These are phyloP conservation scores for Phellopilus nigrolimitatus DNA, from an alignment of 1,284 basidiomycete species.

Conservation along the genomic window DNA sequence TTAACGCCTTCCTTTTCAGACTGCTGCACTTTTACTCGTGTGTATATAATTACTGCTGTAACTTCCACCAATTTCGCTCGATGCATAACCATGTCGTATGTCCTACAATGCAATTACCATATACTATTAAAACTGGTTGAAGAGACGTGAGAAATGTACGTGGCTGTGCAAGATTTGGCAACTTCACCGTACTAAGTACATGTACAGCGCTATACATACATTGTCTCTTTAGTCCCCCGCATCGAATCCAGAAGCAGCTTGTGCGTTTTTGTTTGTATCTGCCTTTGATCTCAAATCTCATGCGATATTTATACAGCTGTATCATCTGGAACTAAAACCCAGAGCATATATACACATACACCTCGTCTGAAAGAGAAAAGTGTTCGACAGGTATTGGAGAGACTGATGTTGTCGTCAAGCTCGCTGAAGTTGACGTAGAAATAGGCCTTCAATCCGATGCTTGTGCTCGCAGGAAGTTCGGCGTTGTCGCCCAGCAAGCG, in stretches of 20 bases:
- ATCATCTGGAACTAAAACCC: too few species aligned
- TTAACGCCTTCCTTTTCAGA: neutral
- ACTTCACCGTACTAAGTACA: too few species aligned
- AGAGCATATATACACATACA: neutral
- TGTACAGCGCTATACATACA: too few species aligned
- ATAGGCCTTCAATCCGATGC: slow-evolving; percentile 38
- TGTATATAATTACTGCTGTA: slow-evolving; percentile 7
- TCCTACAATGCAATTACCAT: neutral
- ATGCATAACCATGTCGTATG: neutral
- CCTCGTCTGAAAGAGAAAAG: neutral
- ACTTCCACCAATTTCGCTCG: neutral
- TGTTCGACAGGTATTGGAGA: neutral
- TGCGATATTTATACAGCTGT: too few species aligned
- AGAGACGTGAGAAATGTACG: neutral
- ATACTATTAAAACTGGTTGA: neutral
- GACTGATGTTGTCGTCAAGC: neutral
- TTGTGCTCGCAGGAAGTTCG: slow-evolving; percentile 68
- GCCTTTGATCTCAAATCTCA: too few species aligned
- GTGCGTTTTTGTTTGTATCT: too few species aligned
- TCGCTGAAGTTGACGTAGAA: neutral
- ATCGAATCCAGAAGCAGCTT: too few species aligned
- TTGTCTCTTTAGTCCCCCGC: too few species aligned
- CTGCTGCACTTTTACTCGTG: neutral
- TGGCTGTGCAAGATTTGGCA: neutral
- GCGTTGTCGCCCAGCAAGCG: slow-evolving; percentile 70